A percentile compares a stretch with the other conserved stretches of the same genome.
Conservation (phyloP, 148 eudicot genomes). For the Mesembryanthemum crystallinum region DNA sequence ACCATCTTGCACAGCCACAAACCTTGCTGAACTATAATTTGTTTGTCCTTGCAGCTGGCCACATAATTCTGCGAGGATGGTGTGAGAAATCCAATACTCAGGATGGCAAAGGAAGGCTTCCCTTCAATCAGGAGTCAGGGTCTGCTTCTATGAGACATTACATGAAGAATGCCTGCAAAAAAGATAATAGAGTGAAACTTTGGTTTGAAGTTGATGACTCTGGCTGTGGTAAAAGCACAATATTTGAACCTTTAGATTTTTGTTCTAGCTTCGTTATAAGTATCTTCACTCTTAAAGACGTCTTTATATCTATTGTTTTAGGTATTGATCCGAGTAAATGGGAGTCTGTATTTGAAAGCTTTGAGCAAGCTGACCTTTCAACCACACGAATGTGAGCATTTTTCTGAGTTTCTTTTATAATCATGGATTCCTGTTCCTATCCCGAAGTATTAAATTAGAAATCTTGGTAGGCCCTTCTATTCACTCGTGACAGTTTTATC, state of each 20-base stretch:
- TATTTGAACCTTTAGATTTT: neutral
- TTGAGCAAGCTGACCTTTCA: constrained; percentile 97
- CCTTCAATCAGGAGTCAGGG: constrained; percentile 29
- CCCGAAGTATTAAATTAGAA: neutral
- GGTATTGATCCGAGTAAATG: constrained; percentile 94
- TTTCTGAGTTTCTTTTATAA: neutral
- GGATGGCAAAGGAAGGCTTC: constrained; percentile 26
- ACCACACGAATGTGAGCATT: constrained; percentile 88
- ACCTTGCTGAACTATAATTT: neutral
- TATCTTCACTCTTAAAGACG: neutral
- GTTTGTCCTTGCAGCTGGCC: constrained; percentile 63
- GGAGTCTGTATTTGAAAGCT: constrained; percentile 97
- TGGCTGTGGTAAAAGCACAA: constrained; percentile 69
- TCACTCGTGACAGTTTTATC: no score
- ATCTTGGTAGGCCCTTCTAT: neutral
- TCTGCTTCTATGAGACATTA: constrained; percentile 23
- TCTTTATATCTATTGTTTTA: constrained; percentile 23
- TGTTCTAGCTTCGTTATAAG: neutral
- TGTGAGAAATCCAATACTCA: constrained; percentile 51
- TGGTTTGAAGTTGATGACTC: constrained; percentile 98
- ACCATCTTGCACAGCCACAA: neutral
- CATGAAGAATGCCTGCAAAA: constrained; percentile 38
- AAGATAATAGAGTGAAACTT: constrained; percentile 60
- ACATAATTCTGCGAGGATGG: constrained; percentile 87
- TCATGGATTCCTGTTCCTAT: neutral